Evolutionary conservation across 2,329 filamentous ascomycete genomes (phyloP).

Genomic region (Diplodia intermedia): DNA sequence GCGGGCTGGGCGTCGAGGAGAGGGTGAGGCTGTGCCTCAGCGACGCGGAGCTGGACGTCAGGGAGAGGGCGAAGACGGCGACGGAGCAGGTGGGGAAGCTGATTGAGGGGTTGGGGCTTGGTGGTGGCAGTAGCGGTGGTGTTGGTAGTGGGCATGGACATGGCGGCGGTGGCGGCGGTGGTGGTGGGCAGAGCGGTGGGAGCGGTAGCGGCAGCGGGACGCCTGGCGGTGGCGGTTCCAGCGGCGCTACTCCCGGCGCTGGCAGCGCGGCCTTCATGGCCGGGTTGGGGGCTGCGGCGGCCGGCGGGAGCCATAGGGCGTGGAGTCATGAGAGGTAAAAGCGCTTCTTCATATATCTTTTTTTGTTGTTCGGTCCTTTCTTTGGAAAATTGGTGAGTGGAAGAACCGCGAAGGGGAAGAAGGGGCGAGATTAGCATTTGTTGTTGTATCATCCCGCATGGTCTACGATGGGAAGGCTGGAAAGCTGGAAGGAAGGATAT

Average conservation of each 20-base stretch:
- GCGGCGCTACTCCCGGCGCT: neutral
- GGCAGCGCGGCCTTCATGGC: neutral
- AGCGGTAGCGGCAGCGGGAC: neutral
- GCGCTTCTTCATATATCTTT: neutral
- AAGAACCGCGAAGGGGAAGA: no score
- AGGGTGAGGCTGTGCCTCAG: slow-evolving; percentile 67
- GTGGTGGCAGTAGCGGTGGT: neutral
- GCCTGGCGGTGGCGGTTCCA: neutral
- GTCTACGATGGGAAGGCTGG: neutral
- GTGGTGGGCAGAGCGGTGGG: neutral
- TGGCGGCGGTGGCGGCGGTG: neutral
- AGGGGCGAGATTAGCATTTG: neutral
- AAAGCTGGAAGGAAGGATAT: neutral
- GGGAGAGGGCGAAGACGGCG: slow-evolving; percentile 83
- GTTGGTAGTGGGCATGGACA: no score
- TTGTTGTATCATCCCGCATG: neutral
- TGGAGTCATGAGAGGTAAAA: neutral
- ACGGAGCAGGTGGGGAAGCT: slow-evolving; percentile 62
- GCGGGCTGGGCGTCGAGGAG: slow-evolving; percentile 72
- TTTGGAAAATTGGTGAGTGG: neutral
- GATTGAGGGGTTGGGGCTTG: slow-evolving; percentile 7
- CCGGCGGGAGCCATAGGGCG: neutral
- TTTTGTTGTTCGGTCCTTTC: neutral
- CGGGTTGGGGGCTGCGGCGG: neutral
- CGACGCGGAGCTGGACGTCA: slow-evolving; percentile 81